Percentiles rank a stretch among this genome's conserved stretches.
Conservation (phyloP, 2,329 filamentous ascomycete genomes). For the Beauveria caledonica region DNA sequence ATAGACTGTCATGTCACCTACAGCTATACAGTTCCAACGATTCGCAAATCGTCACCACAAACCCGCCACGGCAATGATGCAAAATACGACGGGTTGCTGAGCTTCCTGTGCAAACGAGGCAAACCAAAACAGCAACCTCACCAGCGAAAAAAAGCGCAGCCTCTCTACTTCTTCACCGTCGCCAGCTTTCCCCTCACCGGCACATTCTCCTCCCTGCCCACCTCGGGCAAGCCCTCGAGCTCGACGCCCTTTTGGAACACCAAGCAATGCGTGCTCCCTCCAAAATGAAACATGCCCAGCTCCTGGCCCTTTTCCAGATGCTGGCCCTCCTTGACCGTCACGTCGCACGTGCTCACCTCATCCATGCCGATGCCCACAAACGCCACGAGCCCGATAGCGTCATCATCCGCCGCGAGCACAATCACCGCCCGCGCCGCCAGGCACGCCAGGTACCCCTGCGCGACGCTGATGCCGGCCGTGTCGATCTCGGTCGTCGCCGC, state of each 20-base stretch:
- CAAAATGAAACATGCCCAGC: slow-evolving; percentile 74
- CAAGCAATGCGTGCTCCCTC: slow-evolving; percentile 61
- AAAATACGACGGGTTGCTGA: too few relatives aligned
- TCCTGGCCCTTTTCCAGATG: slow-evolving; percentile 61
- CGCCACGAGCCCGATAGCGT: slow-evolving; percentile 57
- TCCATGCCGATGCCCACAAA: slow-evolving; percentile 70
- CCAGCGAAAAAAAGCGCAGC: too few relatives aligned
- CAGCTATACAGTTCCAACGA: too few relatives aligned
- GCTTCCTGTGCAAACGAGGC: too few relatives aligned
- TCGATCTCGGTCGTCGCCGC: slow-evolving; percentile 28
- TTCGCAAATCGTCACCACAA: too few relatives aligned
- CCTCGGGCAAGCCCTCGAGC: slow-evolving; percentile 31
- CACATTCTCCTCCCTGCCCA: slow-evolving; percentile 30
- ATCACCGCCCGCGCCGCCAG: slow-evolving; percentile 62
- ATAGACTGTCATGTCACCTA: too few relatives aligned
- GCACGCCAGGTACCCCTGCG: slow-evolving; percentile 58
- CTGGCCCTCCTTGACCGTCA: slow-evolving; percentile 59
- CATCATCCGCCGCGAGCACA: slow-evolving; percentile 62
- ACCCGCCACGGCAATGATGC: too few relatives aligned
- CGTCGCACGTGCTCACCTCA: slow-evolving; percentile 66
- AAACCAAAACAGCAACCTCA: too few relatives aligned
- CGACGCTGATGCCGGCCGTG: slow-evolving; percentile 34
- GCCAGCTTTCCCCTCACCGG: slow-evolving; percentile 31
- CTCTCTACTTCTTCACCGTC: not conserved
- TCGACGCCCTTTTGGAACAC: slow-evolving; percentile 53